Evolutionary conservation across 2,329 filamentous ascomycete species (phyloP).

Genomic region (Aspergillus sp.): DNA sequence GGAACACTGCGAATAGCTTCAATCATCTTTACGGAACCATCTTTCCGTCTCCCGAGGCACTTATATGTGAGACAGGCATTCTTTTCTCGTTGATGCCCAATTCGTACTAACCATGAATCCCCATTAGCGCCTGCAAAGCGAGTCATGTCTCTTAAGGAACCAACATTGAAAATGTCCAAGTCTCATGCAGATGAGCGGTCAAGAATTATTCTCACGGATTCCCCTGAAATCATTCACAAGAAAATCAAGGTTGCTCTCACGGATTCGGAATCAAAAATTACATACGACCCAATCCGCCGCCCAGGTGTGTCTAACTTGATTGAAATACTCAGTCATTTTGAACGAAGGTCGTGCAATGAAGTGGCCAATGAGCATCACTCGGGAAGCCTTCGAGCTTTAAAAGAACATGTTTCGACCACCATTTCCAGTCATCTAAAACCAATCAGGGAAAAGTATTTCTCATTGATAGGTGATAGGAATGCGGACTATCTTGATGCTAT

Average conservation of each 20-base stretch:
- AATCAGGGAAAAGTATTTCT: slow-evolving; percentile 30
- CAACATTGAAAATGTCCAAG: slow-evolving; percentile 89
- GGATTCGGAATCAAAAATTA: slow-evolving; percentile 63
- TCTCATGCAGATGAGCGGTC: slow-evolving; percentile 68
- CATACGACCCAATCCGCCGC: slow-evolving; percentile 64
- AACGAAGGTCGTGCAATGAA: slow-evolving; percentile 39
- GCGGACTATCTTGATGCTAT: slow-evolving; percentile 25
- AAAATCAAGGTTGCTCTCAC: slow-evolving; percentile 75
- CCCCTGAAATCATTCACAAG: slow-evolving; percentile 54
- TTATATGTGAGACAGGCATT: slow-evolving; percentile 58
- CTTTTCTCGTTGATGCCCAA: background rate
- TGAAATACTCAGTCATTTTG: slow-evolving; percentile 70
- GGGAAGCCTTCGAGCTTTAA: slow-evolving; percentile 55
- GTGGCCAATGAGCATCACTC: slow-evolving; percentile 43
- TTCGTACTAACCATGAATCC: background rate
- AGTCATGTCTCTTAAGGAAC: slow-evolving; percentile 82
- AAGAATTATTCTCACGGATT: slow-evolving; percentile 77
- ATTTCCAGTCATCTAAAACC: slow-evolving; percentile 23
- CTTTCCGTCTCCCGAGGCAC: slow-evolving; percentile 64
- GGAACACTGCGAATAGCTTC: slow-evolving; percentile 81
- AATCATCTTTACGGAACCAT: slow-evolving; percentile 65
- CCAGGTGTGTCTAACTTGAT: slow-evolving; percentile 88
- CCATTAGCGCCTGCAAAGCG: slow-evolving; percentile 67
- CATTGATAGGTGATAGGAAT: slow-evolving; percentile 20
- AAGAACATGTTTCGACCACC: slow-evolving; percentile 56